Conservation (phyloP, 2,329 filamentous ascomycete genomes). For the Chaetothyriales sp. region DNA sequence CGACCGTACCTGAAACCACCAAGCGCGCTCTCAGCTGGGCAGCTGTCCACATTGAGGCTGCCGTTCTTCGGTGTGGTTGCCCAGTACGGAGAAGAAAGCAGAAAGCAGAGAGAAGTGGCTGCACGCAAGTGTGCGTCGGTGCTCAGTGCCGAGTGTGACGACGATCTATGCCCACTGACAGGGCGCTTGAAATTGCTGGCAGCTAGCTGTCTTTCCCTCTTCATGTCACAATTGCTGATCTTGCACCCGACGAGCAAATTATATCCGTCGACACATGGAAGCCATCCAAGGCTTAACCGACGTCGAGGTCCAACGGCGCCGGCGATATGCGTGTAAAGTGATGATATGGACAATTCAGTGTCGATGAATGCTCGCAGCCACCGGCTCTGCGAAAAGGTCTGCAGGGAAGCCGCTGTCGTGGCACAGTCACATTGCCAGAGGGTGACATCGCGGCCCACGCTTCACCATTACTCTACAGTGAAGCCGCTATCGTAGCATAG, state of each 20-base stretch:
- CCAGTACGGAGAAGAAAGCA: not conserved
- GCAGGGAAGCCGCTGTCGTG: too few species aligned
- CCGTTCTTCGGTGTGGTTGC: not conserved
- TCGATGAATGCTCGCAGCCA: too few species aligned
- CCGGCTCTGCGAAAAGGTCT: too few species aligned
- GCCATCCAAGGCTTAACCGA: not conserved
- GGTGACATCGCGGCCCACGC: too few species aligned
- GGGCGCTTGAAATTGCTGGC: not conserved
- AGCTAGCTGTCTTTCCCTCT: not conserved
- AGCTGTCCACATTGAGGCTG: not conserved
- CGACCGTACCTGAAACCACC: not conserved
- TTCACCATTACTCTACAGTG: too few species aligned
- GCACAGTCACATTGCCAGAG: too few species aligned
- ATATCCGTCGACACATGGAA: not conserved
- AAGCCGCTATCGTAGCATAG: too few species aligned
- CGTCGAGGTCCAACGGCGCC: not conserved
- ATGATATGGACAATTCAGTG: too few species aligned
- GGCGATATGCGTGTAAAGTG: too few species aligned
- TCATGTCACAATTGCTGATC: not conserved
- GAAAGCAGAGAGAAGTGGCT: not conserved
- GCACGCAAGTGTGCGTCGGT: not conserved
- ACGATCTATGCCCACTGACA: not conserved
- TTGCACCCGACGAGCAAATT: not conserved
- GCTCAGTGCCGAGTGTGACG: not conserved
- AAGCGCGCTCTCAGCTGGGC: too few species aligned